Conservation (phyloP, 495 filamentous ascomycete genomes). For the Aspergillus carlsbadensis region DNA sequence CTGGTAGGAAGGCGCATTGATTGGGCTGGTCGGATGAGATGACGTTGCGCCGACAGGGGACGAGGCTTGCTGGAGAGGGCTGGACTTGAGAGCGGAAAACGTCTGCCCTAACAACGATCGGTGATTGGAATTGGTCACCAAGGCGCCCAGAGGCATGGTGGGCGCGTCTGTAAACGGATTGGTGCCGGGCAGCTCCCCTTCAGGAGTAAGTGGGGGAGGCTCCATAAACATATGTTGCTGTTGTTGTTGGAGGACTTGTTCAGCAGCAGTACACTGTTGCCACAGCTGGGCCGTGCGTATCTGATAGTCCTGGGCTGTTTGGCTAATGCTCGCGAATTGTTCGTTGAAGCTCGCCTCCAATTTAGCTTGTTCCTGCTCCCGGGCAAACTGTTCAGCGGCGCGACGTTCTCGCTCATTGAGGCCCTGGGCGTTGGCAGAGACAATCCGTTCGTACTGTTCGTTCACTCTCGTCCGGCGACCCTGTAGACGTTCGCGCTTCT, state of each 20-base stretch:
- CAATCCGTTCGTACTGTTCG: conserved; percentile 74
- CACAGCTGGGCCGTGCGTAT: conserved; percentile 45
- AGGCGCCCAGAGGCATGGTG: conserved; percentile 21
- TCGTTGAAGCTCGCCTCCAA: conserved; percentile 51
- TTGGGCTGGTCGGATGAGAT: conserved; percentile 43
- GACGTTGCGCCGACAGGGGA: conserved; percentile 33
- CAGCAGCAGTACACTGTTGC: conserved; percentile 48
- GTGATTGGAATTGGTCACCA: conserved; percentile 32
- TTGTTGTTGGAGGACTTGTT: conserved; percentile 47
- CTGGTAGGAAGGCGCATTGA: conserved; percentile 34
- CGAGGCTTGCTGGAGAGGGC: conserved; percentile 41
- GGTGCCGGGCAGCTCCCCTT: conserved; percentile 50
- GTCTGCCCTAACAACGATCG: conserved; percentile 42
- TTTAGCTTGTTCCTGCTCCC: conserved; percentile 62
- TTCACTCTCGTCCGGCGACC: conserved; percentile 73
- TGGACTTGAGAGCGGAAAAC: conserved; percentile 40
- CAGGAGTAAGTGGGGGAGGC: conserved; percentile 46
- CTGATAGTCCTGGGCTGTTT: conserved; percentile 49
- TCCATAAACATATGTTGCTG: conserved; percentile 46
- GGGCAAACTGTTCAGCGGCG: conserved; percentile 63
- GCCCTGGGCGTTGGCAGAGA: conserved; percentile 71
- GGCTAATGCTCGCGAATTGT: conserved; percentile 44
- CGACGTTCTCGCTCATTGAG: conserved; percentile 73
- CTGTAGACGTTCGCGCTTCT: conserved; percentile 76
- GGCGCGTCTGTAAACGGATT: conserved; percentile 36